These are phyloP conservation scores for Coemansia sp. DNA, from an alignment of 192 early-diverging fungal species.

Conservation along the genomic window DNA sequence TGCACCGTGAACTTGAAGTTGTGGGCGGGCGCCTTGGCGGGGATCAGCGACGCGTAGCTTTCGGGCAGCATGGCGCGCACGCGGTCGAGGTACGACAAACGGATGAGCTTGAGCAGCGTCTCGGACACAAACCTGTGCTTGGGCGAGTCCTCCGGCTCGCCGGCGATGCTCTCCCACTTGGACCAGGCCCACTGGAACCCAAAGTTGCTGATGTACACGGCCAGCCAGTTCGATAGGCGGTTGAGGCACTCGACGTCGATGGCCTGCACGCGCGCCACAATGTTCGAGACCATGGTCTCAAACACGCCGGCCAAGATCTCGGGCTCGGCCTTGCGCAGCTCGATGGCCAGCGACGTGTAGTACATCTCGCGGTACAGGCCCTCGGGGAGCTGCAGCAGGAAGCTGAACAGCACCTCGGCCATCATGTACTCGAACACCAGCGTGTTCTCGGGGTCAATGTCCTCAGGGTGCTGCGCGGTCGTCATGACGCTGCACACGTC, in stretches of 20 bases:
- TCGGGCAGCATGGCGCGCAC: constrained; percentile 79
- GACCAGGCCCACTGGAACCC: constrained; percentile 88
- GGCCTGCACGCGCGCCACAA: constrained; percentile 20
- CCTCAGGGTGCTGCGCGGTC: constrained; percentile 29
- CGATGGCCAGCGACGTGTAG: constrained; percentile 55
- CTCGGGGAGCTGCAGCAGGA: constrained; percentile 63
- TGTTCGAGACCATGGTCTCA: constrained; percentile 31
- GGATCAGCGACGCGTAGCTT: constrained; percentile 61
- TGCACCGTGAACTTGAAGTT: constrained; percentile 70
- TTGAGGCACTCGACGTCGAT: constrained; percentile 84
- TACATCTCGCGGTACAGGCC: constrained; percentile 53
- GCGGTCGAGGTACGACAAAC: constrained; percentile 90
- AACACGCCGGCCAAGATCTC: constrained; percentile 38
- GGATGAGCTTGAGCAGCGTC: constrained; percentile 82
- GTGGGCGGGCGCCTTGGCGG: constrained; percentile 67
- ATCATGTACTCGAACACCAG: constrained; percentile 61
- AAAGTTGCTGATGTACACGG: constrained; percentile 94
- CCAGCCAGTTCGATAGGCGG: constrained; percentile 87
- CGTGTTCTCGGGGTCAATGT: constrained; percentile 36
- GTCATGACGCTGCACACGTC: constrained; percentile 53
- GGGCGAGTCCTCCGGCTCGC: constrained; percentile 25
- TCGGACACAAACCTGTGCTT: constrained; percentile 75
- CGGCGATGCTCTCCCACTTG: constrained; percentile 63
- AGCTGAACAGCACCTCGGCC: constrained; percentile 62
- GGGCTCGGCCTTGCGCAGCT: constrained; percentile 58